Evolutionary conservation across 805 yeast genomes (phyloP).

Genomic region (Metschnikowia proteae): DNA sequence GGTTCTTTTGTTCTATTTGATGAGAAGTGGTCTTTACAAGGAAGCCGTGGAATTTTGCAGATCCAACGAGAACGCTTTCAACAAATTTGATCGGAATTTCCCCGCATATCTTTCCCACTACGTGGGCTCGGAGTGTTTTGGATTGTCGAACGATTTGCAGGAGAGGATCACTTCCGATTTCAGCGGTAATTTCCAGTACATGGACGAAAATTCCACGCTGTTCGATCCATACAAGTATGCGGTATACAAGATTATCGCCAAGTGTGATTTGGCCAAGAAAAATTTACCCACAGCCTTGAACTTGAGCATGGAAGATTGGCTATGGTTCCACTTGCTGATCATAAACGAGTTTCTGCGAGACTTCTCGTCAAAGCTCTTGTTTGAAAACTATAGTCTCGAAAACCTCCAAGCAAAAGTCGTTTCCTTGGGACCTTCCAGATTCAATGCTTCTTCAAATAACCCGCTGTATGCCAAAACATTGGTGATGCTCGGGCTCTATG

Average conservation of each 20-base stretch:
- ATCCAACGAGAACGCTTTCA: slow-evolving; percentile 66
- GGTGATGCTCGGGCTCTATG: slow-evolving; percentile 74
- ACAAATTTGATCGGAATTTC: slow-evolving; percentile 81
- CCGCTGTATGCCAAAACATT: slow-evolving; percentile 73
- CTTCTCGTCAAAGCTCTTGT: slow-evolving; percentile 40
- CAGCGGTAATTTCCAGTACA: slow-evolving; percentile 71
- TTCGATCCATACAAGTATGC: slow-evolving; percentile 90
- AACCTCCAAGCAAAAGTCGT: slow-evolving; percentile 73
- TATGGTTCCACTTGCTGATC: slow-evolving; percentile 86
- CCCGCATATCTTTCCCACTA: slow-evolving; percentile 74
- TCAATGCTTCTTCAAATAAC: slow-evolving; percentile 60
- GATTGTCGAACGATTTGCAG: slow-evolving; percentile 61
- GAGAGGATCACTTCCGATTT: slow-evolving; percentile 76
- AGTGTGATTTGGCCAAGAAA: slow-evolving; percentile 70
- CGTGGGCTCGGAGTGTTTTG: slow-evolving; percentile 47
- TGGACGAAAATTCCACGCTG: slow-evolving; percentile 43
- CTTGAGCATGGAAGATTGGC: slow-evolving; percentile 88
- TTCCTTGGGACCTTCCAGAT: slow-evolving; percentile 69
- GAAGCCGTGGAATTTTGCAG: slow-evolving; percentile 74
- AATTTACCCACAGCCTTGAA: slow-evolving; percentile 64
- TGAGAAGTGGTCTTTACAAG: slow-evolving; percentile 76
- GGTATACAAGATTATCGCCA: slow-evolving; percentile 87
- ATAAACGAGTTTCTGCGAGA: slow-evolving; percentile 49
- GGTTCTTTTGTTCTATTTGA: slow-evolving; percentile 81
- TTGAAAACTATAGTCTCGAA: slow-evolving; percentile 65